Percentiles rank a stretch among this genome's conserved stretches.
phyloP scores from a whole-genome alignment of 495 filamentous ascomycete genomes.

The Penicillium arizonense region DNA sequence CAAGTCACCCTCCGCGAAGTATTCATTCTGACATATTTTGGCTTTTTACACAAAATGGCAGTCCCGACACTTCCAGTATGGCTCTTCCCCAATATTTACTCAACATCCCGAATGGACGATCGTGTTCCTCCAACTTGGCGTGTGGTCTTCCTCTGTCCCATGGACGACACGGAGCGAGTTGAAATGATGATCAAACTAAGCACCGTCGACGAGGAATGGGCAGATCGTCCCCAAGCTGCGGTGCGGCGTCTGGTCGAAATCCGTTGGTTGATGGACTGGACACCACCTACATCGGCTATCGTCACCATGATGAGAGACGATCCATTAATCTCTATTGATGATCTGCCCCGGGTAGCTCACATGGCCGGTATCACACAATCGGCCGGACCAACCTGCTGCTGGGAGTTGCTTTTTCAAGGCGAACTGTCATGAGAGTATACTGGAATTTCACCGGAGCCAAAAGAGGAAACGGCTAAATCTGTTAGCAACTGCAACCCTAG shows the following conservation, averaged over 20 bases:
- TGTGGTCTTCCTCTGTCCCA: slow-evolving; percentile 1
- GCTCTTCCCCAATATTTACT: too few relatives aligned
- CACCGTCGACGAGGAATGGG: slow-evolving; percentile 5
- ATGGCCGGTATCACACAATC: not conserved
- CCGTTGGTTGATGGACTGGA: slow-evolving; percentile 4
- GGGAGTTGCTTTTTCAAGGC: not conserved
- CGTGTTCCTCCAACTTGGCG: slow-evolving; percentile 2
- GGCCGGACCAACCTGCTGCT: not conserved
- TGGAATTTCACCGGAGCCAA: not conserved
- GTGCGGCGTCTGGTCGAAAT: slow-evolving; percentile 5
- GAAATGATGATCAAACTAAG: slow-evolving; percentile 3
- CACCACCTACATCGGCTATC: not conserved
- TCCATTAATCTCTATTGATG: slow-evolving; percentile 1
- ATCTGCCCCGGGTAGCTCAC: not conserved
- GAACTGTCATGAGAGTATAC: not conserved
- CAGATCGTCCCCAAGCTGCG: slow-evolving; percentile 2
- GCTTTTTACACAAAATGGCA: too few relatives aligned
- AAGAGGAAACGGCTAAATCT: not conserved
- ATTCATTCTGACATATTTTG: too few relatives aligned
- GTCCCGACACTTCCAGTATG: too few relatives aligned
- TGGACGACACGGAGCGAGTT: slow-evolving; percentile 1
- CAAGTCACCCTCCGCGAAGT: too few relatives aligned
- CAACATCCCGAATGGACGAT: too few relatives aligned
- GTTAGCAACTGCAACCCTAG: not conserved
- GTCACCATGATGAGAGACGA: not conserved